phyloP scores from a whole-genome alignment of 2,329 filamentous ascomycete genomes.

The Ceratocystis smalleyi region DNA sequence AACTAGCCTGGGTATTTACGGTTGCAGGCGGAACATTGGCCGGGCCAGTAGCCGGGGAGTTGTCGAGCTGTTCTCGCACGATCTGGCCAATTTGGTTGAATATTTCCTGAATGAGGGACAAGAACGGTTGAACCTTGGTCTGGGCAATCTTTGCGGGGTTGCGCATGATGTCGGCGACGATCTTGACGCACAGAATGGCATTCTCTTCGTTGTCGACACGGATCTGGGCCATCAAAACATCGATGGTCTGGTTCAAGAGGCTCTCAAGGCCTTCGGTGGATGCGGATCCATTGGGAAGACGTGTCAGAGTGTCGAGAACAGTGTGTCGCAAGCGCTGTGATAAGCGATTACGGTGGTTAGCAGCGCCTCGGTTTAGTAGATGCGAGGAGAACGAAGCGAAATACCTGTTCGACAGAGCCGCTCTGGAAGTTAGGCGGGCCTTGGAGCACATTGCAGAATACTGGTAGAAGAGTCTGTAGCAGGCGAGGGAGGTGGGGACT shows the following conservation, averaged over 20 bases:
- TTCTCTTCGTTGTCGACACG: constrained; percentile 95
- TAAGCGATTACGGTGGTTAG: constrained; percentile 19
- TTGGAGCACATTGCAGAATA: constrained; percentile 72
- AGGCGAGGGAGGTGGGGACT: constrained; percentile 65
- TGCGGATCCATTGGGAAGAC: constrained; percentile 55
- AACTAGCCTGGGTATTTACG: constrained; percentile 46
- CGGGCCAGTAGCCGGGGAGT: constrained; percentile 41
- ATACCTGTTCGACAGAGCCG: constrained; percentile 74
- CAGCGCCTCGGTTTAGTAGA: neutral
- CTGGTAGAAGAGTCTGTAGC: constrained; percentile 72
- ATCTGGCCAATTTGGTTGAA: constrained; percentile 91
- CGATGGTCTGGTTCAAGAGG: constrained; percentile 76
- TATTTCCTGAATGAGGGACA: constrained; percentile 84
- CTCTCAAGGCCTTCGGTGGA: constrained; percentile 71
- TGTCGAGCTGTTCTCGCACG: constrained; percentile 89
- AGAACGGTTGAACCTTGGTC: constrained; percentile 71
- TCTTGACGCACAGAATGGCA: constrained; percentile 95
- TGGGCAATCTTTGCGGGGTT: constrained; percentile 71
- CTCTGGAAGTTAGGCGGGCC: constrained; percentile 83
- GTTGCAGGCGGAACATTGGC: constrained; percentile 44
- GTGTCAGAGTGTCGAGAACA: constrained; percentile 85
- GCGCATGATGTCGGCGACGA: constrained; percentile 89
- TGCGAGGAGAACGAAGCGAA: constrained; percentile 18
- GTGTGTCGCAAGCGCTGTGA: constrained; percentile 73
- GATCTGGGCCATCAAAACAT: constrained; percentile 77